Evolutionary conservation across 148 eudicot species (phyloP).

Genomic region (Talinum fruticosum): DNA sequence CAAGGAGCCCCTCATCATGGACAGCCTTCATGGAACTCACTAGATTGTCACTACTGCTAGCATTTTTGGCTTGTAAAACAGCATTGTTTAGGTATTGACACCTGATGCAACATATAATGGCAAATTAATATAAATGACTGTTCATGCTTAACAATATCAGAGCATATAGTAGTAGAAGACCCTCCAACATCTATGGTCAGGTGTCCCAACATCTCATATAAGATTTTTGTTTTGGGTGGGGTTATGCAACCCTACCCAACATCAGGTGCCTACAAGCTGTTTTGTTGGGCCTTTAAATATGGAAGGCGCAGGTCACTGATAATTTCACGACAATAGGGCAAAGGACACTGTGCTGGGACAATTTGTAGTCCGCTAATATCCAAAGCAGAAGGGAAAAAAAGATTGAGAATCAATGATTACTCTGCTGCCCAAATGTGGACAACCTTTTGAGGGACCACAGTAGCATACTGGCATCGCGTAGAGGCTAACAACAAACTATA

Average conservation of each 20-base stretch:
- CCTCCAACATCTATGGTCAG: too few relatives aligned
- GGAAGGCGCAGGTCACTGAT: background rate
- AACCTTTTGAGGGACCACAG: background rate
- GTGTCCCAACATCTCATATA: background rate
- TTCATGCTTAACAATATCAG: background rate
- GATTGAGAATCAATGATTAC: background rate
- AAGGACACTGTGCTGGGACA: background rate
- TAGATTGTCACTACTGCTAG: conserved; percentile 45
- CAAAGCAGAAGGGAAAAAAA: background rate
- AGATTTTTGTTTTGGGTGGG: background rate
- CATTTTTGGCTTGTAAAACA: conserved; percentile 92
- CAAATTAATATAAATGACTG: background rate
- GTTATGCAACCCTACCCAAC: background rate
- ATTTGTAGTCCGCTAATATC: background rate
- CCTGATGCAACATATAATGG: conserved; percentile 44
- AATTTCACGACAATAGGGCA: background rate
- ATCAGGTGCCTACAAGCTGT: background rate
- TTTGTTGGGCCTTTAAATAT: background rate
- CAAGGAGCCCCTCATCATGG: conserved; percentile 79
- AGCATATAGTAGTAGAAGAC: background rate
- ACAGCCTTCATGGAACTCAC: conserved; percentile 49
- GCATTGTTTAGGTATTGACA: conserved; percentile 89
- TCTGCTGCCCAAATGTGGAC: background rate
- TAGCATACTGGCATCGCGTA: background rate
- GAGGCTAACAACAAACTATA: background rate